Evolutionary conservation across 192 early-diverging fungal species (phyloP).

Genomic region (Backusella macrospora): DNA sequence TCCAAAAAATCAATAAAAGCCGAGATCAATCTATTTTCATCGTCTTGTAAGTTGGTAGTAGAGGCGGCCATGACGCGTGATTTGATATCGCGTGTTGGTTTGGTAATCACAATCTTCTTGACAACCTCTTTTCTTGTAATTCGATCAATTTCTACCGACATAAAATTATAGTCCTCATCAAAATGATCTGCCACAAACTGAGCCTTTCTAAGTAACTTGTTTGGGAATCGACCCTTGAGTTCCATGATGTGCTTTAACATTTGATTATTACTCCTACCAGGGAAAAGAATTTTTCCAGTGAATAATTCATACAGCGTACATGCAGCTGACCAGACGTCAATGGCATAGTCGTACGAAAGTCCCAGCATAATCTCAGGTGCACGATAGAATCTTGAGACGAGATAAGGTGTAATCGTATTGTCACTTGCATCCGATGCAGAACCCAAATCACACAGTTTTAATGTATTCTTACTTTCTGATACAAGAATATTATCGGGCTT

Average conservation of each 20-base stretch:
- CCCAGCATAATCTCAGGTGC: slow-evolving; percentile 97
- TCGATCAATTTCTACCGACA: slow-evolving; percentile 63
- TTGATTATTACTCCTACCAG: slow-evolving; percentile 93
- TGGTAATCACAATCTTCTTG: slow-evolving; percentile 63
- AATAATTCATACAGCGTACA: slow-evolving; percentile 95
- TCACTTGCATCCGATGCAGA: slow-evolving; percentile 86
- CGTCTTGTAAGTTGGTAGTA: slow-evolving; percentile 56
- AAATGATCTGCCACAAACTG: slow-evolving; percentile 87
- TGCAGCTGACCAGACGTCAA: slow-evolving; percentile 97
- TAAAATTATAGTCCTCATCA: slow-evolving; percentile 75
- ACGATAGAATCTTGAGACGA: slow-evolving; percentile 95
- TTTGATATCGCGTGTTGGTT: slow-evolving; percentile 74
- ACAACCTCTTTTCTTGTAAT: slow-evolving; percentile 70
- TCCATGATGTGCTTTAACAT: slow-evolving; percentile 97
- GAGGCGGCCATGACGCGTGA: slow-evolving; percentile 57
- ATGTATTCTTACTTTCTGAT: slow-evolving; percentile 71
- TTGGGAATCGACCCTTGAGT: slow-evolving; percentile 84
- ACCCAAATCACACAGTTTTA: slow-evolving; percentile 95
- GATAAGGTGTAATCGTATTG: slow-evolving; percentile 94
- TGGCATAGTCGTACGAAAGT: slow-evolving; percentile 79
- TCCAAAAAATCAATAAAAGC: slow-evolving; percentile 87
- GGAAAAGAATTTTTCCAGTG: slow-evolving; percentile 94
- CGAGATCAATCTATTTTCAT: slow-evolving; percentile 60
- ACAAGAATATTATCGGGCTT: slow-evolving; percentile 99
- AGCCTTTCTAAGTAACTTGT: slow-evolving; percentile 81